Evolutionary conservation across 495 filamentous ascomycete species (phyloP), one percentile per base, ranked within the genome.

Genomic region (Hypoxylon cercidicola): DNA sequence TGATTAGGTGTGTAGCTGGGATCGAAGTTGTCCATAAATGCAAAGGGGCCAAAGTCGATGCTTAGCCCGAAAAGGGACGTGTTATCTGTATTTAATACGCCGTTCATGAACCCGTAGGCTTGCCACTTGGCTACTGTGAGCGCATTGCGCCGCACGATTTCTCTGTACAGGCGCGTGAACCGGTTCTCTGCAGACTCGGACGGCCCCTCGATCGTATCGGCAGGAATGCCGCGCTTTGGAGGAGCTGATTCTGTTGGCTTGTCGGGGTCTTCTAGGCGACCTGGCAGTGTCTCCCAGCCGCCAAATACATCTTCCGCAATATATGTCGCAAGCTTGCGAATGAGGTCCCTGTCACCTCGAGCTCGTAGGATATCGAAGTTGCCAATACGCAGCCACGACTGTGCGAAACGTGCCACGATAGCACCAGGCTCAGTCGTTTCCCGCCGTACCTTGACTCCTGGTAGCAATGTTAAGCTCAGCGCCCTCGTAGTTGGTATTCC

Each of bases 31-130:
- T 97, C 90, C 81, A 99, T 88, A 70, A 97, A 97, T 18, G 95
- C 94, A 71, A 98, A 99, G 0, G 95, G 95, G 0, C 95, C 95
- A 69, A 90, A 99, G 77, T 99, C 95, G 18, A 99, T 89, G 0
- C 88, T 92, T 0, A 99, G 76, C 6, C 95, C 95, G 34, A 89
- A 88, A 51, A 99, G 83, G 4, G 91, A 96, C 0, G 94, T 99
- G 72, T 99, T 99, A 73, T 99, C 95, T 0, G 95, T 97, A 69
- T 70, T 94, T 30, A 99, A 80, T 18, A 99, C 95, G 15, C 95
- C 95, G 71, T 99, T 99, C 84, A 94, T 97, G 77, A 99, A 99
- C 11, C 90, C 95, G 76, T 97, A 97, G 18, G 91, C 91, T 77
- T 99, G 95, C 95, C 95, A 99, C 55, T 88, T 85, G 10, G 95